Evolutionary conservation across 768 basidiomycete genomes (phyloP).

Genomic region (Phlegmacium glaucopus): DNA sequence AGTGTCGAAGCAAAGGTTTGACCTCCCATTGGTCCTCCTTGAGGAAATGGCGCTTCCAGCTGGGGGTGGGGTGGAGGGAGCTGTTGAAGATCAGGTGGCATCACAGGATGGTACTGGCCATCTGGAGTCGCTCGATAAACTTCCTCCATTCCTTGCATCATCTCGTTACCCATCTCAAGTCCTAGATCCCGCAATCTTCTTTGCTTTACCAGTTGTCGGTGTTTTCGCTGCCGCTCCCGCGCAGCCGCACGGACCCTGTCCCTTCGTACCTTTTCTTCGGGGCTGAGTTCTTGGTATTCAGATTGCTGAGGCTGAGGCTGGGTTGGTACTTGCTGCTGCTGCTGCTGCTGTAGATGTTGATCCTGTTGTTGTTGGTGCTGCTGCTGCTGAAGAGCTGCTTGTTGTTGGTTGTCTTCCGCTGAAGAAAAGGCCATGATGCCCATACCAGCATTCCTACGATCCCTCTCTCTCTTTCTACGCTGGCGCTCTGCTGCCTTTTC

Average conservation of each 20-base stretch:
- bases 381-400: slow-evolving; percentile 22
- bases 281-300: slow-evolving; percentile 34
- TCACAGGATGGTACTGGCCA: slow-evolving; percentile 41
- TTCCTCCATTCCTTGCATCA: slow-evolving; percentile 62
- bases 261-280: slow-evolving; percentile 63
- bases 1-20: slow-evolving; percentile 80
- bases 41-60: slow-evolving; percentile 63
- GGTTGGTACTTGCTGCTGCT: slow-evolving; percentile 11
- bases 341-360: slow-evolving; percentile 13
- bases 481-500: slow-evolving; percentile 88
- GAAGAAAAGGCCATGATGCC: slow-evolving; percentile 38
- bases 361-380: slow-evolving; percentile 14
- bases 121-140: slow-evolving; percentile 56
- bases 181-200: slow-evolving; percentile 82
- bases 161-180: slow-evolving; percentile 75
- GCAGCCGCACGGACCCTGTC: slow-evolving; percentile 76
- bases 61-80: slow-evolving; percentile 32
- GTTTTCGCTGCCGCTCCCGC: slow-evolving; percentile 79
- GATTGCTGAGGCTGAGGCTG: background rate
- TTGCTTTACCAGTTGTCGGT: slow-evolving; percentile 74
- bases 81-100: slow-evolving; percentile 39
- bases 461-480: slow-evolving; percentile 76
- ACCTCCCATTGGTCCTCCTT: slow-evolving; percentile 53
- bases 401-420: slow-evolving; percentile 27
- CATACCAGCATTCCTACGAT: slow-evolving; percentile 40